Evolutionary conservation across 2,329 filamentous ascomycete genomes (phyloP), one percentile per base, ranked within the genome.

Genomic region (Colletotrichum chlorophyti): DNA sequence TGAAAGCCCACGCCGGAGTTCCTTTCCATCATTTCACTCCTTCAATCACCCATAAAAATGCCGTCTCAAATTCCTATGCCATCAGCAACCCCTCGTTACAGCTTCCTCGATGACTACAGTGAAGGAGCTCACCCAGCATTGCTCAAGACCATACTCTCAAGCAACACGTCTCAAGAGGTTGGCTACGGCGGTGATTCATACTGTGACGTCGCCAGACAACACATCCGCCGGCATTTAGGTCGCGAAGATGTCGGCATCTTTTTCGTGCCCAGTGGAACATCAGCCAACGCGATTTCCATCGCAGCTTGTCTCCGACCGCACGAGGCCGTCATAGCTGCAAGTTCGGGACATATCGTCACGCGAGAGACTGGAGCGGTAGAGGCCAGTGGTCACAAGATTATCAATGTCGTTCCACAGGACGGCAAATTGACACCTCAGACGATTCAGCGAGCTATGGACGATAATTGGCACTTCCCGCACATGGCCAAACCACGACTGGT

Each of bases 201-300:
- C 62, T 74, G 72, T 63, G 67, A 72, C 14, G 65, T 74, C 12
- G 79, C 79, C 0, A 69, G 76, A 2, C 66, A 72, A 38, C 66
- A 74, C 26, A 80, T 82, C 45, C 24, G 55, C 12, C 55, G 38
- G 9, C 51, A 40, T 15, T 26, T 59, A 11, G 51, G 50, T 9
- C 72, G 76, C 17, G 64, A 70, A 7, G 74, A 79, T 21, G 77
- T 79, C 0, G 76, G 76, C 40, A 72, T 82, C 53, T 79, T 79
- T 65, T 82, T 82, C 48, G 80, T 82, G 0, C 79, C 80, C 1
- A 82, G 77, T 51, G 79, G 79, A 11, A 82, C 79, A 0, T 79
- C 79, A 0, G 79, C 80, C 27, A 82, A 82, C 51, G 73, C 79
- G 32, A 82, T 82, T 49, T 80, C 76, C 38, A 82, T 82, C 40